Evolutionary conservation across 768 basidiomycete species (phyloP).

Genomic region (Fistulinella prunicolor): DNA sequence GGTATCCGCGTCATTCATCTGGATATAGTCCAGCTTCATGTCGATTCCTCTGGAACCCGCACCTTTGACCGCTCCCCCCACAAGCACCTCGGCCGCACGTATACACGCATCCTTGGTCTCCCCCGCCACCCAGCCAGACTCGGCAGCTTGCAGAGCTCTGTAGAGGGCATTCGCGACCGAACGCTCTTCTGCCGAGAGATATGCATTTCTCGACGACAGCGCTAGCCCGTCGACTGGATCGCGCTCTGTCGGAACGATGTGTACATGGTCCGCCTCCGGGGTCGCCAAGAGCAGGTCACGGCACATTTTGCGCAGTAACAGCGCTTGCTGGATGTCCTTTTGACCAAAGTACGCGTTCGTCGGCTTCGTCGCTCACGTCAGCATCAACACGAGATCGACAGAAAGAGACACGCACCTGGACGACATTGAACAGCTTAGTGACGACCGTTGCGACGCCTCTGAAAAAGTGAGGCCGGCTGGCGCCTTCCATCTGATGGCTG

Average conservation of each 20-base stretch:
- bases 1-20: constrained; percentile 78
- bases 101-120: constrained; percentile 50
- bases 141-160: constrained; percentile 60
- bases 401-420: constrained; percentile 54
- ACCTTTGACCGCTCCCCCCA: constrained; percentile 32
- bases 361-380: constrained; percentile 44
- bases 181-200: constrained; percentile 66
- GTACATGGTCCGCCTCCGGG: constrained; percentile 69
- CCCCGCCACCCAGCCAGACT: constrained; percentile 52
- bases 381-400: neutral
- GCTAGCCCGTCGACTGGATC: constrained; percentile 67
- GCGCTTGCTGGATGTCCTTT: constrained; percentile 96
- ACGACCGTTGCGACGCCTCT: constrained; percentile 94
- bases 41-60: constrained; percentile 43
- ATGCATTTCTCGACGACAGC: constrained; percentile 87
- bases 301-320: constrained; percentile 75
- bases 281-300: constrained; percentile 79
- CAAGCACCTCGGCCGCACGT: constrained; percentile 39
- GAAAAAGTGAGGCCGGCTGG: constrained; percentile 86
- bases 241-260: constrained; percentile 85
- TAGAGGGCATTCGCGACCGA: constrained; percentile 61
- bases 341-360: constrained; percentile 94
- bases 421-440: constrained; percentile 89
- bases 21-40: constrained; percentile 77
- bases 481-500: constrained; percentile 90